A percentile compares a stretch with the other conserved stretches of the same genome.
Conservation (phyloP, 441 rosid genomes). For the Syzygium malaccense region DNA sequence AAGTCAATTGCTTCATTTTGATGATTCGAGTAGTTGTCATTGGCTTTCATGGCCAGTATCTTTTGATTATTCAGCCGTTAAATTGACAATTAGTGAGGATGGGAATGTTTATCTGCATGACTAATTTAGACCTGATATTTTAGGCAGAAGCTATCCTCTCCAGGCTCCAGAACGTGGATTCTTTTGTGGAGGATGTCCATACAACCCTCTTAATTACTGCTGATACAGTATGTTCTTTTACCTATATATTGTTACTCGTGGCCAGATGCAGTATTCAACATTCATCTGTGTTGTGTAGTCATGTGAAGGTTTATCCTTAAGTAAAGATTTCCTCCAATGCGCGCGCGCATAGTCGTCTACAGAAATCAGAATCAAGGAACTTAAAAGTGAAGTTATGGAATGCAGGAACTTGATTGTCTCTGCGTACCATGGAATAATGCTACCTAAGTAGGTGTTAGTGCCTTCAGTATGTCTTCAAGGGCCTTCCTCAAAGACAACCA, state of each 20-base stretch:
- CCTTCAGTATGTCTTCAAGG: not conserved
- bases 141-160: slow-evolving; percentile 58
- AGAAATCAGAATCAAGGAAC: not conserved
- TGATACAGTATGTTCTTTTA: slow-evolving; percentile 39
- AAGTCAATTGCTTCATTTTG: not conserved
- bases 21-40: not conserved
- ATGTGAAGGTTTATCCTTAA: not conserved
- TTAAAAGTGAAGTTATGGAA: not conserved
- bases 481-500: not conserved
- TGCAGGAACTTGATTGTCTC: not conserved
- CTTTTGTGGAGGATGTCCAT: slow-evolving; percentile 22
- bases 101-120: not conserved
- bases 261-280: not conserved
- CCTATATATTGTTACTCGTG: not conserved
- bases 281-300: not conserved
- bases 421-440: not conserved
- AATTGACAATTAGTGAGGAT: not conserved
- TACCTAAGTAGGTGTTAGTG: not conserved
- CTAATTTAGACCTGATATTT: not conserved
- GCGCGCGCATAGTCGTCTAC: not conserved
- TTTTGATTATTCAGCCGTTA: not conserved
- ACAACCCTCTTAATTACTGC: slow-evolving; percentile 55
- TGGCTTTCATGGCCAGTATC: not conserved
- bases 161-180: slow-evolving; percentile 21
- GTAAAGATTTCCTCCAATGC: not conserved